Percentiles rank a stretch among this genome's conserved stretches.
Conservation (phyloP, 208 protist species). For the Acanthamoeba divionensis region DNA sequence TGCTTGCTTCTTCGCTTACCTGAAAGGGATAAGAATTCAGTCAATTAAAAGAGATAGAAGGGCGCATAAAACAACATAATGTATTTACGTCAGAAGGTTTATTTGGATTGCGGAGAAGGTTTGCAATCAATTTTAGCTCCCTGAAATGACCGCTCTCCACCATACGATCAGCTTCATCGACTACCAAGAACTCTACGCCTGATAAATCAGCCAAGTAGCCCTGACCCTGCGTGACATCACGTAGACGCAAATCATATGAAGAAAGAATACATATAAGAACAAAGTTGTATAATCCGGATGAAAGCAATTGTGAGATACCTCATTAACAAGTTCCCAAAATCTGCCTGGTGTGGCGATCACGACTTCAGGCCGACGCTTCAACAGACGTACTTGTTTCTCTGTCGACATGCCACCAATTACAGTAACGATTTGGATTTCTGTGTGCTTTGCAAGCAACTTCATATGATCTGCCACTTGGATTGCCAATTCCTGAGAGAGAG, state of each 20-base stretch:
- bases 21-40: too few species aligned
- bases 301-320: background rate
- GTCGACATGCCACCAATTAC: slow-evolving; percentile 78
- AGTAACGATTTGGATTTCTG: slow-evolving; percentile 46
- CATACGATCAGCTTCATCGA: slow-evolving; percentile 89
- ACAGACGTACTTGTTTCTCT: slow-evolving; percentile 79
- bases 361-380: slow-evolving; percentile 74
- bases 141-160: slow-evolving; percentile 78
- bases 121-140: slow-evolving; percentile 75
- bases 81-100: too few species aligned
- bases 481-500: slow-evolving; percentile 81
- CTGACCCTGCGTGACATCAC: background rate
- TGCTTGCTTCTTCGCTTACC: background rate
- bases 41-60: too few species aligned
- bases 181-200: slow-evolving; percentile 76
- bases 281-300: background rate
- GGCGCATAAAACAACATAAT: background rate
- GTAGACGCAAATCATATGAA: background rate
- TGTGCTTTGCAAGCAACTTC: slow-evolving; percentile 49
- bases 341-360: slow-evolving; percentile 84
- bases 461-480: slow-evolving; percentile 80
- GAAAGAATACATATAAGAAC: background rate
- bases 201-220: slow-evolving; percentile 62
- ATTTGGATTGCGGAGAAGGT: too few species aligned
- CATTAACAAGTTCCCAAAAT: slow-evolving; percentile 79